A percentile compares a stretch with the other conserved stretches of the same genome.
Evolutionary conservation across 768 basidiomycete species (phyloP).

Genomic region (Pisolithus albus): DNA sequence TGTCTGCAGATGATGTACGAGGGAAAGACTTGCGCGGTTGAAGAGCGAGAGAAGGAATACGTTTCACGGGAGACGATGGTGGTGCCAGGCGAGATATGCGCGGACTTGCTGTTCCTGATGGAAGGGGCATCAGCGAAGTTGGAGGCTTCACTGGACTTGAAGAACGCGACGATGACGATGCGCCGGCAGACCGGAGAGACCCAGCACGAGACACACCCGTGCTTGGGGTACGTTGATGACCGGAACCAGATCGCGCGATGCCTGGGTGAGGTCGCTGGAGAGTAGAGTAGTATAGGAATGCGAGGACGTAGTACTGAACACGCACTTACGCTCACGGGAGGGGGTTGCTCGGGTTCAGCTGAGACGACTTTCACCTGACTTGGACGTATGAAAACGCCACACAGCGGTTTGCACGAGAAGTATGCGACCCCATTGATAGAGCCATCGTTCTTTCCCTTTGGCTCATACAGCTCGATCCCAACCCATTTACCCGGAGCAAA

Average conservation of each 20-base stretch:
- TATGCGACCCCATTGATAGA: conserved; percentile 72
- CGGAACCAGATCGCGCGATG: conserved; percentile 28
- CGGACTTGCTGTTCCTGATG: conserved; percentile 23
- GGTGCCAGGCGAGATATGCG: conserved; percentile 25
- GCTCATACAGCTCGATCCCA: conserved; percentile 79
- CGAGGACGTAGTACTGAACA: background rate
- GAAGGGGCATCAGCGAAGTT: conserved; percentile 22
- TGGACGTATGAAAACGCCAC: conserved; percentile 87
- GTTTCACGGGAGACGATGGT: conserved; percentile 53
- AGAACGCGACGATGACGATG: conserved; percentile 55
- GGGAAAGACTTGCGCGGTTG: conserved; percentile 47
- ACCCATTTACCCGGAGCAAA: conserved; percentile 93
- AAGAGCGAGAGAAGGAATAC: conserved; percentile 38
- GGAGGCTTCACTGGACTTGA: conserved; percentile 53
- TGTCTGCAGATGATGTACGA: conserved; percentile 36
- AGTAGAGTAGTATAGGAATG: background rate
- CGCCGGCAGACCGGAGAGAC: conserved; percentile 36
- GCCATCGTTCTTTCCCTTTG: conserved; percentile 95
- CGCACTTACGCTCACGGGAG: conserved; percentile 19
- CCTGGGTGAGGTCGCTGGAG: conserved; percentile 22
- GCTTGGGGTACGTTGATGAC: conserved; percentile 61
- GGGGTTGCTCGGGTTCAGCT: conserved; percentile 19
- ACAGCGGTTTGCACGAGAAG: conserved; percentile 66
- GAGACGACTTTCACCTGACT: conserved; percentile 72
- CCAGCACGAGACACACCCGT: conserved; percentile 35